Percentiles rank a stretch among this genome's conserved stretches.
Conservation (phyloP, 768 basidiomycete genomes). For the Auricularia sp. region DNA sequence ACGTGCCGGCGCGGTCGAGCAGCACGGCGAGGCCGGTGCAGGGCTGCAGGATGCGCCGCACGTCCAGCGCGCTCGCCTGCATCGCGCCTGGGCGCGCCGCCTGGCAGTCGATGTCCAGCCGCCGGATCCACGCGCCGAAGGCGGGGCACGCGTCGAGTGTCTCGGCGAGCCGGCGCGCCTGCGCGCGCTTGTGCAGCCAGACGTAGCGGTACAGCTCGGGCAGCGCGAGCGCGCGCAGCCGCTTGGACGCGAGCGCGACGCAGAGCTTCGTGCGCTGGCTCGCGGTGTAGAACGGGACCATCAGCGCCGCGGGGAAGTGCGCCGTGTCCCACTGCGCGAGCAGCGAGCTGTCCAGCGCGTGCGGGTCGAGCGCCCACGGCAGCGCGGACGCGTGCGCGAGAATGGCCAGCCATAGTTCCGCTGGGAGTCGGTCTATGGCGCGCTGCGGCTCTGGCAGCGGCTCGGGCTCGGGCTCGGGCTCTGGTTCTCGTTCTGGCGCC, state of each 20-base stretch:
- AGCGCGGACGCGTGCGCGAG: neutral
- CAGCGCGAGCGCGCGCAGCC: neutral
- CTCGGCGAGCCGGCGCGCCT: neutral
- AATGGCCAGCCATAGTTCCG: neutral
- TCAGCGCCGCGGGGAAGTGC: neutral
- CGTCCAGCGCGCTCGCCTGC: neutral
- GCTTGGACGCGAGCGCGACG: neutral
- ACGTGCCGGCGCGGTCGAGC: neutral
- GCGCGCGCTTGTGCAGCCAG: neutral
- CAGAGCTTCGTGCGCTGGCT: neutral
- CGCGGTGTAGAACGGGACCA: neutral
- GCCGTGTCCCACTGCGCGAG: neutral
- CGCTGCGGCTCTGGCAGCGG: neutral
- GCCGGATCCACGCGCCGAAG: neutral
- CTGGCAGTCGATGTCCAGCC: neutral
- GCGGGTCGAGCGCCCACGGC: neutral
- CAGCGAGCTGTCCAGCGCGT: too few relatives aligned
- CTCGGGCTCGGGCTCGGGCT: too few relatives aligned
- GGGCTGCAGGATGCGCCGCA: neutral
- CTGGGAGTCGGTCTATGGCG: neutral
- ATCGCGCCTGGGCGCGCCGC: neutral
- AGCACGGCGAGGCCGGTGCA: neutral
- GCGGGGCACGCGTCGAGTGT: neutral
- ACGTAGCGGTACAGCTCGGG: neutral
- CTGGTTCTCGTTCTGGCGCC: too few relatives aligned